Percentiles rank a stretch among this genome's conserved stretches.
Evolutionary conservation across 805 yeast genomes (phyloP).

Genomic region (Cyberlindnera bimundalis): DNA sequence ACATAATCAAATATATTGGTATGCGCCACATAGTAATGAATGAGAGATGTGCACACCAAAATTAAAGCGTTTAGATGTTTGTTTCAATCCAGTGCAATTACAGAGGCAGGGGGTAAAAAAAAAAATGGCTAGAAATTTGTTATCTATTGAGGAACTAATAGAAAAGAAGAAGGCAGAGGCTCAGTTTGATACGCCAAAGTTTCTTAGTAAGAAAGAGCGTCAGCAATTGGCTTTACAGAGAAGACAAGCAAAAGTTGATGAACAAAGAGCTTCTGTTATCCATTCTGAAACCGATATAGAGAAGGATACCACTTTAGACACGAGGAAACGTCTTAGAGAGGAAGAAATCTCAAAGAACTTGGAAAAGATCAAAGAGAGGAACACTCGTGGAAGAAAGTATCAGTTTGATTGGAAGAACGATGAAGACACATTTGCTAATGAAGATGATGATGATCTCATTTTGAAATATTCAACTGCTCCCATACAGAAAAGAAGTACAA

Average conservation of each 20-base stretch:
- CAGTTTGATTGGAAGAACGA: slow-evolving; percentile 64
- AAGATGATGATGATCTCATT: slow-evolving; percentile 35
- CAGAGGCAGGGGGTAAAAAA: no score
- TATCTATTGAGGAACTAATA: slow-evolving; percentile 36
- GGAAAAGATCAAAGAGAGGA: slow-evolving; percentile 2
- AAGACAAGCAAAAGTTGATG: slow-evolving; percentile 36
- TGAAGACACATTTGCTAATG: slow-evolving; percentile 58
- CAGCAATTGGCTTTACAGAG: slow-evolving; percentile 44
- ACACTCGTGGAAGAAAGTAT: slow-evolving; percentile 38
- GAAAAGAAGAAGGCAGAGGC: slow-evolving; percentile 22
- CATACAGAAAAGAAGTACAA: background rate
- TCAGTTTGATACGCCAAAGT: slow-evolving; percentile 33
- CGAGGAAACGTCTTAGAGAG: slow-evolving; percentile 3
- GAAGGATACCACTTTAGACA: no score
- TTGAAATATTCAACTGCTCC: slow-evolving; percentile 9
- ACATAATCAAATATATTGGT: no score
- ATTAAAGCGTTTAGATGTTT: no score
- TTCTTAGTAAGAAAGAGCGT: no score
- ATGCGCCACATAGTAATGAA: background rate
- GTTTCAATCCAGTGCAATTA: no score
- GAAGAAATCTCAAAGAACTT: slow-evolving; percentile 1
- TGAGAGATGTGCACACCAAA: no score
- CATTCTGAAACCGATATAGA: no score
- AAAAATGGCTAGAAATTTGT: slow-evolving; percentile 28
- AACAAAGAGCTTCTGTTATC: no score